These are phyloP conservation scores for Candida dajiaensis DNA, from an alignment of 805 yeast genomes.

Conservation along the genomic window DNA sequence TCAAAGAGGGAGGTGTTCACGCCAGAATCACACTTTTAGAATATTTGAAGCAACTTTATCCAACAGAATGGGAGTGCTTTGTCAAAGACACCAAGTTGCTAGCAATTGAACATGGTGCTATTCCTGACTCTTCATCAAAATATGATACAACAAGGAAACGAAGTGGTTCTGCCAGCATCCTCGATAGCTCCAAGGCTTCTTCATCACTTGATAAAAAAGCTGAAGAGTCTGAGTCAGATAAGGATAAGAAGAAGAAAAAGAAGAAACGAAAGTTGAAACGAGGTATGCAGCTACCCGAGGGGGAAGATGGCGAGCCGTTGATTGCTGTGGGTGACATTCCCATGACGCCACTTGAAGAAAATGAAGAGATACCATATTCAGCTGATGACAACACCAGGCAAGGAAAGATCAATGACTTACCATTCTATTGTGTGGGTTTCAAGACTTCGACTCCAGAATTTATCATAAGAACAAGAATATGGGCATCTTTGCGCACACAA, in stretches of 20 bases:
- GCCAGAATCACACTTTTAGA: slow-evolving; percentile 78
- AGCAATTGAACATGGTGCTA: slow-evolving; percentile 46
- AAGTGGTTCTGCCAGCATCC: not conserved
- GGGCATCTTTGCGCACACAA: slow-evolving; percentile 84
- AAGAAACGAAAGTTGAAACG: not conserved
- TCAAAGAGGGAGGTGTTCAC: slow-evolving; percentile 56
- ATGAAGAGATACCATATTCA: slow-evolving; percentile 30
- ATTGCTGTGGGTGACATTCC: slow-evolving; percentile 1
- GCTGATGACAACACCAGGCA: slow-evolving; percentile 30
- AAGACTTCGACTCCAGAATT: slow-evolving; percentile 58
- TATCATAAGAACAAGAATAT: slow-evolving; percentile 67
- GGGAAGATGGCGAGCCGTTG: not conserved
- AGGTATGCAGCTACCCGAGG: not conserved
- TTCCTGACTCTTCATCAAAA: slow-evolving; percentile 15
- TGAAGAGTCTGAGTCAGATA: slow-evolving; percentile 3
- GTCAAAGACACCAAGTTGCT: slow-evolving; percentile 68
- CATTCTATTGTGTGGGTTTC: slow-evolving; percentile 69
- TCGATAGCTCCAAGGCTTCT: not conserved
- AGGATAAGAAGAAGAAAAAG: not conserved
- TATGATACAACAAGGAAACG: slow-evolving; percentile 17
- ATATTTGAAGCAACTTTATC: slow-evolving; percentile 66
- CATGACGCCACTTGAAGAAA: slow-evolving; percentile 6
- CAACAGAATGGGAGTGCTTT: slow-evolving; percentile 76
- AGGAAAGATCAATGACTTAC: slow-evolving; percentile 52
- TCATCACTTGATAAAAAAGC: not conserved